Conservation (phyloP, 2,329 filamentous ascomycete species). For the Diaporthe vexans region DNA sequence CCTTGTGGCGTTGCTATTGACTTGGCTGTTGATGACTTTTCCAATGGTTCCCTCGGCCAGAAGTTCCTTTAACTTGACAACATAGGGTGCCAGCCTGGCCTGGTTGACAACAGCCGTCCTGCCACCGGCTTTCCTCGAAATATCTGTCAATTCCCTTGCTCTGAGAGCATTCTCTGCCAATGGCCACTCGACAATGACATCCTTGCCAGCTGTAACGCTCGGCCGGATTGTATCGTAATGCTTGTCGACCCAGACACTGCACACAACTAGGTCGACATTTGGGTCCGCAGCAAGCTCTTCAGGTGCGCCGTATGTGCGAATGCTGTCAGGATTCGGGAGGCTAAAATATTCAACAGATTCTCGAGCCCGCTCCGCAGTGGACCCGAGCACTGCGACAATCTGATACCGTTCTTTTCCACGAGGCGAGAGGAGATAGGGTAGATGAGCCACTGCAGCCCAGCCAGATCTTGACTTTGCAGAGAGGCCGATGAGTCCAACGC, state of each 20-base stretch:
- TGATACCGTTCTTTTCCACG: constrained; percentile 58
- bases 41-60: constrained; percentile 63
- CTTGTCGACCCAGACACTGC: constrained; percentile 66
- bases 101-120: constrained; percentile 66
- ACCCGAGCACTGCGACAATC: constrained; percentile 68
- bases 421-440: constrained; percentile 69
- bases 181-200: constrained; percentile 71
- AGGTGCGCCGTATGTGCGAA: constrained; percentile 65
- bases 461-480: constrained; percentile 63
- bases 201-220: constrained; percentile 66
- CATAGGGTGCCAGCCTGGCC: constrained; percentile 59
- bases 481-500: constrained; percentile 70
- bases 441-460: constrained; percentile 69
- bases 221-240: constrained; percentile 62
- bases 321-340: constrained; percentile 52
- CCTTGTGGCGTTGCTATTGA: constrained; percentile 55
- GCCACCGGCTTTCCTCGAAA: constrained; percentile 46
- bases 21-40: constrained; percentile 65
- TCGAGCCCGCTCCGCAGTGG: constrained; percentile 59
- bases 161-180: constrained; percentile 60
- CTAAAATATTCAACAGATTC: constrained; percentile 59
- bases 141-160: constrained; percentile 56
- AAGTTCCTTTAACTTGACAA: constrained; percentile 60
- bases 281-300: constrained; percentile 62
- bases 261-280: constrained; percentile 68